Evolutionary conservation across 2,329 filamentous ascomycete species (phyloP).

Genomic region (Drechslerella stenobrocha): DNA sequence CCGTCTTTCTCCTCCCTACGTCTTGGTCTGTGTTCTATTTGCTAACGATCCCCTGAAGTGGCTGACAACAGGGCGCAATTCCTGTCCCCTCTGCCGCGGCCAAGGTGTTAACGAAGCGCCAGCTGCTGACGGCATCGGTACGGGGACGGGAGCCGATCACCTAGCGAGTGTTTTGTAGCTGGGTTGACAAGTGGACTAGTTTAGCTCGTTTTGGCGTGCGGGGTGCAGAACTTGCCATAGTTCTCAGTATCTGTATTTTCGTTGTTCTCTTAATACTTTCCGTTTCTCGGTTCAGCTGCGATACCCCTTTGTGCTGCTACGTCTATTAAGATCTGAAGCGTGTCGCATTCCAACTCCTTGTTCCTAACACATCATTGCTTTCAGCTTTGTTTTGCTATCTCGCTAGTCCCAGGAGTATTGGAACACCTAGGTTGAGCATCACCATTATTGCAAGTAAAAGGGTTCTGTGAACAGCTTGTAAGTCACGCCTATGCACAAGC

Average conservation of each 20-base stretch:
- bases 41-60: slow-evolving; percentile 63
- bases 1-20: neutral
- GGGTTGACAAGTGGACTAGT: neutral
- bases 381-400: neutral
- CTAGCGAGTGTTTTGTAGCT: slow-evolving; percentile 11
- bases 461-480: no score
- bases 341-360: neutral
- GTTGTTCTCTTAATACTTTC: neutral
- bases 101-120: slow-evolving; percentile 56
- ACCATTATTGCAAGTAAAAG: no score
- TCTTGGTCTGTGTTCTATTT: slow-evolving; percentile 41
- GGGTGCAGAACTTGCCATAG: neutral
- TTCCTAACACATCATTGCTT: neutral
- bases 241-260: neutral
- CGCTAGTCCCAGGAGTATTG: neutral
- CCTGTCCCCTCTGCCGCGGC: slow-evolving; percentile 65
- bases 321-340: neutral
- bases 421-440: no score
- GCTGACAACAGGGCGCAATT: slow-evolving; percentile 69
- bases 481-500: no score
- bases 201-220: neutral
- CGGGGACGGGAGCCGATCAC: slow-evolving; percentile 1
- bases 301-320: slow-evolving; percentile 5
- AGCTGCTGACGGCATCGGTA: slow-evolving; percentile 49
- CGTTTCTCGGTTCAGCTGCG: neutral